Evolutionary conservation across 345 rosid species (phyloP).

Genomic region (Aquilaria malaccensis): DNA sequence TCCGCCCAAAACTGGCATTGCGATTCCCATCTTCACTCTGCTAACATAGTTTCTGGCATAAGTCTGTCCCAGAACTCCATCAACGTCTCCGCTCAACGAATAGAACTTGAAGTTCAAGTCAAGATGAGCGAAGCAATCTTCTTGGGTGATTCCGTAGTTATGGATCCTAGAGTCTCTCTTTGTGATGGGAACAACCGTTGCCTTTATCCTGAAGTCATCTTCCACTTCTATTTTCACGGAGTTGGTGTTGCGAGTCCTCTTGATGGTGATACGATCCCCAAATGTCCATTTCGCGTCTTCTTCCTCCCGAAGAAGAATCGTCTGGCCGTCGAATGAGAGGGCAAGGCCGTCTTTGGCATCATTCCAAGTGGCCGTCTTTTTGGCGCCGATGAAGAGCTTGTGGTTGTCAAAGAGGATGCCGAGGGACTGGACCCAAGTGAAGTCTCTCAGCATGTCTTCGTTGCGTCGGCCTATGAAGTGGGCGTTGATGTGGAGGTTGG

Average conservation of each 20-base stretch:
- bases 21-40: conserved; percentile 44
- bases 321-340: conserved; percentile 31
- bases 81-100: conserved; percentile 34
- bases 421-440: conserved; percentile 57
- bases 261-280: conserved; percentile 18
- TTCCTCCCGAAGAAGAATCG: conserved; percentile 17
- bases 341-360: conserved; percentile 33
- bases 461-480: conserved; percentile 49
- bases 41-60: conserved; percentile 44
- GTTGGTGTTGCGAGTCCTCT: conserved; percentile 30
- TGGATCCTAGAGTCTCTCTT: conserved; percentile 48
- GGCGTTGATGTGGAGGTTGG: conserved; percentile 47
- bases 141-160: conserved; percentile 43
- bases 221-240: conserved; percentile 31
- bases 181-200: conserved; percentile 48
- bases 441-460: conserved; percentile 43
- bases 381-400: conserved; percentile 39
- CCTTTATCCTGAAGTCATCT: conserved; percentile 36
- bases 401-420: conserved; percentile 43
- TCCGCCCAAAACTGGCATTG: conserved; percentile 65
- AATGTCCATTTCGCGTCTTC: conserved; percentile 35
- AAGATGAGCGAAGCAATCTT: conserved; percentile 66
- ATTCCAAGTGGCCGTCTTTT: conserved; percentile 52
- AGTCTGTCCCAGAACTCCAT: conserved; percentile 60
- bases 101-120: conserved; percentile 59